Percentiles rank a stretch among this genome's conserved stretches.
These are phyloP conservation scores for Fraxinus velutina DNA, from an alignment of 305 asterid species.

Conservation along the genomic window DNA sequence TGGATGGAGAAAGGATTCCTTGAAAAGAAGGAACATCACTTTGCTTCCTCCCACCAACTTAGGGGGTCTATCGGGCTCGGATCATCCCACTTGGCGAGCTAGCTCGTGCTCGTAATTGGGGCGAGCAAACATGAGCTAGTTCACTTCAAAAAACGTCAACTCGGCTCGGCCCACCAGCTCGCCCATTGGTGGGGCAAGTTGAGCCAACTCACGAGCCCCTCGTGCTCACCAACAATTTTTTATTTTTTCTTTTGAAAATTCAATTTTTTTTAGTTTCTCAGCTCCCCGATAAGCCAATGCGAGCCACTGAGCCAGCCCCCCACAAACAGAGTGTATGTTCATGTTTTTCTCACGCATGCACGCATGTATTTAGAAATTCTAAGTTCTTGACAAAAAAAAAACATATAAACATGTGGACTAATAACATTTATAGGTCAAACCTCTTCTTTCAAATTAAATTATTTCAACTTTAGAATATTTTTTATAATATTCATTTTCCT, in stretches of 20 bases:
- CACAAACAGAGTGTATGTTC: not conserved
- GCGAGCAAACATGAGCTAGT: not conserved
- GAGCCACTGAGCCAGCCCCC: not conserved
- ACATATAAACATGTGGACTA: not conserved
- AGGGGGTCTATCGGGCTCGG: not conserved
- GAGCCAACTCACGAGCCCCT: not conserved
- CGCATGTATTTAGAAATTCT: not conserved
- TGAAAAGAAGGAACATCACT: not conserved
- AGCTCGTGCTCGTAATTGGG: not conserved
- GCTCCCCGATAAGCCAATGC: not conserved
- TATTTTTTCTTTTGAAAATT: not conserved
- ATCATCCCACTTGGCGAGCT: not conserved
- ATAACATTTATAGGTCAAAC: not conserved
- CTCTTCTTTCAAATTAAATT: not conserved
- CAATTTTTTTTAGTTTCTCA: not conserved
- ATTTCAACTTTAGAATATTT: not conserved
- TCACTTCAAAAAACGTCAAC: not conserved
- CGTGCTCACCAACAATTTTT: not conserved
- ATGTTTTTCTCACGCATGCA: not conserved
- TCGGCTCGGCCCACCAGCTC: not conserved
- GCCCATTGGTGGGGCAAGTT: not conserved
- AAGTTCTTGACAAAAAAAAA: not conserved
- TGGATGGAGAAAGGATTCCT: not conserved
- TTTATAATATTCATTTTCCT: not conserved
- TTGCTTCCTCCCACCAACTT: not conserved